Base-by-base conservation (phyloP, 352 stramenopile genomes). In the Pythium brassicae region DNA sequence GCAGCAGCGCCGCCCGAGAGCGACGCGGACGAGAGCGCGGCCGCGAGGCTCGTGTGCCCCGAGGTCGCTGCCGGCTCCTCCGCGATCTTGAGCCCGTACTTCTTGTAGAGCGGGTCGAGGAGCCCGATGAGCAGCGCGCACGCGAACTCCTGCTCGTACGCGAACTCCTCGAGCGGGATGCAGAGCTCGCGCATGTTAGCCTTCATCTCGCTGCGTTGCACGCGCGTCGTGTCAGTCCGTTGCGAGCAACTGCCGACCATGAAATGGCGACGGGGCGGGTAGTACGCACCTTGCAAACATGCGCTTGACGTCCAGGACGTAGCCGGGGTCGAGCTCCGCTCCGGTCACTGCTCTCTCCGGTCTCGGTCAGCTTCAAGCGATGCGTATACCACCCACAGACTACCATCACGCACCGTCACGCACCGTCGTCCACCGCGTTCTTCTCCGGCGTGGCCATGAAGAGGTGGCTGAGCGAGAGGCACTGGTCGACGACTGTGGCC, bases 151-250 rank as follows among this genome's bases (percentile, higher is more conserved):
- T 94, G 71, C 23, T 87, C 73, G 58, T 94, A 87, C 26, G 84
- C 84, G 48, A 89, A 94, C 54, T 86, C 81, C 61, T 94, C 84
- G 46, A 94, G 59, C 0, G 84, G 82, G 32, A 94, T 89, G 51
- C 80, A 90, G 48, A 92, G 55, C 12, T 94, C 78, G 48, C 84
- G 78, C 75, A 94, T 89, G 54, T 86, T 89, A 4, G 64, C 52
- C 59, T 92, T 94, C 82, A 94, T 94, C 65, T 94, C 84, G 23
- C 84, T 94, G 37, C 12, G 11, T 19, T 1, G n/a, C n/a, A n/a
- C n/a, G n/a, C n/a, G n/a, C n/a, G n/a, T n/a, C n/a, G n/a, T n/a
- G n/a, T n/a, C n/a, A n/a, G n/a, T n/a, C n/a, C n/a, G n/a, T n/a
- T n/a, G n/a, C n/a, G n/a, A n/a, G n/a, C n/a, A n/a, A n/a, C n/a